Evolutionary conservation across 345 rosid species (phyloP), one percentile per base, ranked within the genome.

Genomic region (Passiflora organensis): DNA sequence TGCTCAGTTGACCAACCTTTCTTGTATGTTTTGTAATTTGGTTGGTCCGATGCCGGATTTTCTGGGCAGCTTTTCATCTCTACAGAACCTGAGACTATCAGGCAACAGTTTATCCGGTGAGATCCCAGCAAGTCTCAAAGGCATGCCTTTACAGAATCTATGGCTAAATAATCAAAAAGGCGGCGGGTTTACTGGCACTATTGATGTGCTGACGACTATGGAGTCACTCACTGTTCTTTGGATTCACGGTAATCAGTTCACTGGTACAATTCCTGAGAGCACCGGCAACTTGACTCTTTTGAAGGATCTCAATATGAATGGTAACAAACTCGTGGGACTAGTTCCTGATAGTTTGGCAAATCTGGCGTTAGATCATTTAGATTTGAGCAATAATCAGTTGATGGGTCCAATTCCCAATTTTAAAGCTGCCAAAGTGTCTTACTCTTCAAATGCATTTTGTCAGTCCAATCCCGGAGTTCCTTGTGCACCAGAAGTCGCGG

Each of bases 241-340:
- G 95, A 85, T 86, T 45, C 95, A 86, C 36, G 90, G 95, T 58
- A 86, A 86, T 45, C 69, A 67, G 57, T 86, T 86, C 75, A 70
- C 85, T 9, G 95, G 95, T 11, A 41, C 67, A 42, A 83, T 86
- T 55, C 95, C 90, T 1, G 77, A 56, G 25, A 78, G 63, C 52
- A 79, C 81, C 22, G 84, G 86, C 51, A 70, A 75, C 59, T 65
- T 83, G 68, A 70, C 50, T 65, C 25, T 56, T 11, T 76, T 83
- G 65, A 80, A 69, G 66, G 78, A 80, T 72, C 79, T 86, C 32
- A 75, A 86, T 72, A 77, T 81, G 12, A 86, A 83, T 51, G 42
- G 67, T 19, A 86, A 86, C 32, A 48, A 66, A 37, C 70, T 86
- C 56, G 82, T 77, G 61, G 95, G 95, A 44, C 32, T 80, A 21